A percentile compares a stretch with the other conserved stretches of the same genome.
Evolutionary conservation across 2,329 filamentous ascomycete species (phyloP).

Genomic region (Penicillium fuscoglaucum): DNA sequence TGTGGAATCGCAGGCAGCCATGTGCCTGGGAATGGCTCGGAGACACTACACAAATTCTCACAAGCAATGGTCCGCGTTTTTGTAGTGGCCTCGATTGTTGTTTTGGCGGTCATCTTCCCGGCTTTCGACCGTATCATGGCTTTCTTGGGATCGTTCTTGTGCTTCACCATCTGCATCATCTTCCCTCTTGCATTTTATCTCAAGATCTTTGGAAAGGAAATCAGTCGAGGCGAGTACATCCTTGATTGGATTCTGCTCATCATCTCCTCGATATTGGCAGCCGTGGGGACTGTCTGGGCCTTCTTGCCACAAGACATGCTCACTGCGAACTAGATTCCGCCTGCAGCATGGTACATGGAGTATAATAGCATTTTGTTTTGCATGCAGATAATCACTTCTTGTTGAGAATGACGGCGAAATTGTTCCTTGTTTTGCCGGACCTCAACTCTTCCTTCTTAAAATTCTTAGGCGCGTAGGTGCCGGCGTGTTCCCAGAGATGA

Average conservation of each 20-base stretch:
- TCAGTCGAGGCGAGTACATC: slow-evolving; percentile 62
- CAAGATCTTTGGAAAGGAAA: slow-evolving; percentile 78
- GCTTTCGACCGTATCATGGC: slow-evolving; percentile 89
- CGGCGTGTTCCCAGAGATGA: slow-evolving; percentile 71
- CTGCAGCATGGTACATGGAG: neutral
- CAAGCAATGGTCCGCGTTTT: slow-evolving; percentile 65
- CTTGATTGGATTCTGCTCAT: slow-evolving; percentile 69
- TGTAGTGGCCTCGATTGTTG: slow-evolving; percentile 69
- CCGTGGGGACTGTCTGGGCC: slow-evolving; percentile 81
- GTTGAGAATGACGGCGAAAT: slow-evolving; percentile 76
- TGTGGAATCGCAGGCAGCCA: slow-evolving; percentile 66
- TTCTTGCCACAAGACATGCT: slow-evolving; percentile 78
- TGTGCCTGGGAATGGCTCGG: slow-evolving; percentile 35
- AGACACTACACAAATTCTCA: slow-evolving; percentile 56
- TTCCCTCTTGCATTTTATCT: slow-evolving; percentile 86
- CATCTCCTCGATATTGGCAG: slow-evolving; percentile 67
- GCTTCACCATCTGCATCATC: slow-evolving; percentile 92
- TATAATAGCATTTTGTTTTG: neutral
- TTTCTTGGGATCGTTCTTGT: slow-evolving; percentile 83
- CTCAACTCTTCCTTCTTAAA: slow-evolving; percentile 76
- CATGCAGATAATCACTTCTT: slow-evolving; percentile 18
- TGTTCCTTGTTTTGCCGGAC: slow-evolving; percentile 76
- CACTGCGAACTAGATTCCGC: slow-evolving; percentile 45
- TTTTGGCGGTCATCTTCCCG: slow-evolving; percentile 72
- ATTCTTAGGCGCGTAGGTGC: slow-evolving; percentile 29